These are phyloP conservation scores for Solanum clarkiae DNA, from an alignment of 257 asterid genomes.

Conservation along the genomic window DNA sequence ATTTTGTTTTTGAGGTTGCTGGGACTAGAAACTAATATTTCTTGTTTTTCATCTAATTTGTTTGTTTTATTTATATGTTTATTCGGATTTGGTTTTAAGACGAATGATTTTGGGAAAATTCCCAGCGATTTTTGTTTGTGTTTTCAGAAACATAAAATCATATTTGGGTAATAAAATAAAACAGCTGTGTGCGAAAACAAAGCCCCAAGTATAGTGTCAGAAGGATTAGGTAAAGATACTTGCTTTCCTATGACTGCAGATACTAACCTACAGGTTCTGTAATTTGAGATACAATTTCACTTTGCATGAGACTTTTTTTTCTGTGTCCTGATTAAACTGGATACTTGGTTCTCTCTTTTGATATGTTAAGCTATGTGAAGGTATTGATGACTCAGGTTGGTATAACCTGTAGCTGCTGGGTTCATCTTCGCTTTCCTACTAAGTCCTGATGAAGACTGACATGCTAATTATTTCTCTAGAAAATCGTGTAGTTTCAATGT, in stretches of 20 bases:
- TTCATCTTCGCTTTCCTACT: background rate
- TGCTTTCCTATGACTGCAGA: background rate
- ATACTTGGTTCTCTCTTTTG: background rate
- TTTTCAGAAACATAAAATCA: background rate
- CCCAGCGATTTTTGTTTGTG: background rate
- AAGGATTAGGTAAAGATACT: background rate
- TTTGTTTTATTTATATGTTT: background rate
- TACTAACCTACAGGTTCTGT: background rate
- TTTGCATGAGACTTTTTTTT: background rate
- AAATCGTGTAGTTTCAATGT: background rate
- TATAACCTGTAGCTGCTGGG: background rate
- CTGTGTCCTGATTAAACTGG: background rate
- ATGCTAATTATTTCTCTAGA: background rate
- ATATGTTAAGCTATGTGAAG: background rate
- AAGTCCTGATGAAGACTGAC: background rate
- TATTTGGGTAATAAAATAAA: background rate
- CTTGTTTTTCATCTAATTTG: background rate
- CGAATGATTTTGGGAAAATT: background rate
- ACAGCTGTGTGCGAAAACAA: background rate
- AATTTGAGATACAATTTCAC: background rate
- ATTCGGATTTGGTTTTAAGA: background rate
- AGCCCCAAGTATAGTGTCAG: background rate
- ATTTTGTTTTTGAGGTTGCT: background rate
- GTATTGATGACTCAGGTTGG: background rate
- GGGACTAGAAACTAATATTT: background rate